Conservation (phyloP, 2,329 filamentous ascomycete genomes). For the Aschersonia sp. region DNA sequence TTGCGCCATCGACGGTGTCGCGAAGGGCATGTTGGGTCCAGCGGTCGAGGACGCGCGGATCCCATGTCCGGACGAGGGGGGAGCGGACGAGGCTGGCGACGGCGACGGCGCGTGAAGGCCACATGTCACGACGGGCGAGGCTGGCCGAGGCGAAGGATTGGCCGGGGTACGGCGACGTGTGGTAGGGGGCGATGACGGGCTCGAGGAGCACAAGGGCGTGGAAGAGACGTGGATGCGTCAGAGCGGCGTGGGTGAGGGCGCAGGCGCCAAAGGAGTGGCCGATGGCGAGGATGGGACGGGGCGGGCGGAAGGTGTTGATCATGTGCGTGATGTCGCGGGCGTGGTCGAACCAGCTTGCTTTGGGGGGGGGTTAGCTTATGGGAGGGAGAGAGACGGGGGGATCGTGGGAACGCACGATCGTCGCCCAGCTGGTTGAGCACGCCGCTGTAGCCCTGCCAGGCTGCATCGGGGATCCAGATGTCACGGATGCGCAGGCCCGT, state of each 20-base stretch:
- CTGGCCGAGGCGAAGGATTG: constrained; percentile 43
- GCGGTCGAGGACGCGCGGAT: constrained; percentile 57
- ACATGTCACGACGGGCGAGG: constrained; percentile 60
- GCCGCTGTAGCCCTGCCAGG: constrained; percentile 69
- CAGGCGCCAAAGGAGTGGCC: constrained; percentile 83
- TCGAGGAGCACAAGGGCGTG: constrained; percentile 67
- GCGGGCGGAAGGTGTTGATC: constrained; percentile 69
- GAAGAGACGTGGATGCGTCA: constrained; percentile 72
- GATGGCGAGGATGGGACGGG: constrained; percentile 68
- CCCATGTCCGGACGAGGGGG: constrained; percentile 69
- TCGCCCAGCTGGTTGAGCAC: constrained; percentile 76
- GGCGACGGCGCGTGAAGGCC: constrained; percentile 64
- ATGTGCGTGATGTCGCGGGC: constrained; percentile 72
- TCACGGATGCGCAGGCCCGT: constrained; percentile 57
- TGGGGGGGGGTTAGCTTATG: not conserved
- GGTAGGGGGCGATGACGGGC: constrained; percentile 53
- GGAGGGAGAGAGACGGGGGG: not conserved
- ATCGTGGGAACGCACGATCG: constrained; percentile 47
- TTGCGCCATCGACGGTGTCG: constrained; percentile 19
- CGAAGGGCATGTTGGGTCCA: constrained; percentile 56
- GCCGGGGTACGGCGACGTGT: constrained; percentile 17
- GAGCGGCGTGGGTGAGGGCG: constrained; percentile 54
- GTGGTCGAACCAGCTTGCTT: constrained; percentile 78
- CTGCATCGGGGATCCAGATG: constrained; percentile 87
- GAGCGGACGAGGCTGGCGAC: constrained; percentile 48